These are phyloP conservation scores for Trichoderma harzianum DNA, from an alignment of 2,329 filamentous ascomycete species.

Conservation along the genomic window DNA sequence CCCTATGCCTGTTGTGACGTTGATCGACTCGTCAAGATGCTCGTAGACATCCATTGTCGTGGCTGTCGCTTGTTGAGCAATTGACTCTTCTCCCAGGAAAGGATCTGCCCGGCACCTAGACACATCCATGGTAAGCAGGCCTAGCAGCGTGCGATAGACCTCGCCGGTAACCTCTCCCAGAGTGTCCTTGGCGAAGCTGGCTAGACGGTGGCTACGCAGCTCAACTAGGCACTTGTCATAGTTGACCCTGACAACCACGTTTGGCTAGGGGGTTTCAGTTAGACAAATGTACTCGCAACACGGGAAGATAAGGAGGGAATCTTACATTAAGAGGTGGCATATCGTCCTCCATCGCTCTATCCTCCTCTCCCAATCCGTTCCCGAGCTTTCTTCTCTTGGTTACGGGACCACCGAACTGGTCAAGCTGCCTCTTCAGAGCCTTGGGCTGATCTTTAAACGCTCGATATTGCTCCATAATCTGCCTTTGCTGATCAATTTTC, in stretches of 20 bases:
- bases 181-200: constrained; percentile 65
- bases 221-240: constrained; percentile 80
- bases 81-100: constrained; percentile 33
- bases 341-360: constrained; percentile 33
- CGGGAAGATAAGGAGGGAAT: neutral
- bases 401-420: constrained; percentile 37
- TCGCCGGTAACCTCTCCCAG: constrained; percentile 72
- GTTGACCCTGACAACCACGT: constrained; percentile 75
- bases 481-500: constrained; percentile 58
- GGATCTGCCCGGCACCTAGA: constrained; percentile 63
- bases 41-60: constrained; percentile 57
- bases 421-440: constrained; percentile 50
- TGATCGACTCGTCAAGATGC: constrained; percentile 49
- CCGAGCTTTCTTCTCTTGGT: constrained; percentile 55
- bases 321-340: constrained; percentile 50
- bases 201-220: constrained; percentile 74
- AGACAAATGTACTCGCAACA: neutral
- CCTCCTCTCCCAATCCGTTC: constrained; percentile 39
- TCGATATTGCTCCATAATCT: constrained; percentile 51
- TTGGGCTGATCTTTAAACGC: constrained; percentile 52
- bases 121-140: constrained; percentile 65
- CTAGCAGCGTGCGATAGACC: constrained; percentile 73
- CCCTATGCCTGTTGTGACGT: constrained; percentile 56
- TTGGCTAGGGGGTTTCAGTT: constrained; percentile 49
- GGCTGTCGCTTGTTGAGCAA: constrained; percentile 36